Evolutionary conservation across 257 asterid genomes (phyloP).

Genomic region (Parsonsia alboflavescens): DNA sequence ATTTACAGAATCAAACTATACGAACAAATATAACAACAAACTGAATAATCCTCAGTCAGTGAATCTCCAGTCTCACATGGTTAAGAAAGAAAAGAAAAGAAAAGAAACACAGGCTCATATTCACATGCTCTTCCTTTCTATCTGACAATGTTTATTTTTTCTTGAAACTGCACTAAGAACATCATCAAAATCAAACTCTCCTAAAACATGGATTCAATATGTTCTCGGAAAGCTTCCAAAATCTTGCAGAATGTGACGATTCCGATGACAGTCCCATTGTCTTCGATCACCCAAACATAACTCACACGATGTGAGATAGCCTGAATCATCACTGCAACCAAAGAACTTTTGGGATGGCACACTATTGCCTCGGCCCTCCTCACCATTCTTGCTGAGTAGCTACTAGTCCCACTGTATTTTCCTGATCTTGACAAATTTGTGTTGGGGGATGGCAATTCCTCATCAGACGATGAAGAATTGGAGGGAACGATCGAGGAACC

Average conservation of each 20-base stretch:
- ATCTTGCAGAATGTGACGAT: constrained; percentile 69
- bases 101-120: constrained; percentile 19
- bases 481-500: constrained; percentile 7
- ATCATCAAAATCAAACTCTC: background rate
- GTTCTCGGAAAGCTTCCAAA: constrained; percentile 46
- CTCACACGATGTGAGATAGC: constrained; percentile 77
- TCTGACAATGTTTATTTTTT: background rate
- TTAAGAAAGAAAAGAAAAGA: background rate
- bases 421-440: constrained; percentile 23
- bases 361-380: constrained; percentile 74
- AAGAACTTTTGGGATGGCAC: constrained; percentile 65
- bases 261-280: constrained; percentile 59
- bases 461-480: constrained; percentile 44
- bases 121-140: constrained; percentile 17
- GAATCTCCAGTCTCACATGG: constrained; percentile 12
- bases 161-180: too few species aligned
- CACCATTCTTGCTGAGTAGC: constrained; percentile 55
- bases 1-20: constrained; percentile 3
- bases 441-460: constrained; percentile 39
- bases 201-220: constrained; percentile 39
- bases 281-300: constrained; percentile 90
- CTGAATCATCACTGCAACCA: constrained; percentile 89
- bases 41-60: background rate
- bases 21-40: background rate
- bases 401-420: constrained; percentile 34